These are phyloP conservation scores for Stevia rebaudiana DNA, from an alignment of 140 eudicot genomes.

Conservation along the genomic window DNA sequence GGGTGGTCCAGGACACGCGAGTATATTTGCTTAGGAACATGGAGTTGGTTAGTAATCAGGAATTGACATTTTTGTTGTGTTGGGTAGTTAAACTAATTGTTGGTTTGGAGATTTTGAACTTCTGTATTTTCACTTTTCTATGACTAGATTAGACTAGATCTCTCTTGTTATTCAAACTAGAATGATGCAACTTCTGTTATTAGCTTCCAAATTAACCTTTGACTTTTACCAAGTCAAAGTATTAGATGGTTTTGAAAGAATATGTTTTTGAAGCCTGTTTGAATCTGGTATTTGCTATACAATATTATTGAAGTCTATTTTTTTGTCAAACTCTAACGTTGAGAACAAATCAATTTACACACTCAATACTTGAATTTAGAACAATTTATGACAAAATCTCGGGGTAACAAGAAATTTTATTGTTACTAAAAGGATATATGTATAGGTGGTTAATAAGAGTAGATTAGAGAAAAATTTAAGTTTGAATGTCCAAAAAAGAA, in stretches of 20 bases:
- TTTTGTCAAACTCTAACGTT: neutral
- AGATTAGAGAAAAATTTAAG: too few relatives aligned
- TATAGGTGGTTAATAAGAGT: too few relatives aligned
- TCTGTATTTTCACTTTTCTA: neutral
- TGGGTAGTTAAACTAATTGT: neutral
- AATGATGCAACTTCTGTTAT: neutral
- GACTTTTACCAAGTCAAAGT: neutral
- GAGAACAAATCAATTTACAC: neutral
- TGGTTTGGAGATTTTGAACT: slow-evolving; percentile 2
- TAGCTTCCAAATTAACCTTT: neutral
- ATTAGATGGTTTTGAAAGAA: neutral
- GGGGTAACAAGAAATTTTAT: too few relatives aligned
- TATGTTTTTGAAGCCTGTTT: neutral
- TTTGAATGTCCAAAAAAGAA: too few relatives aligned
- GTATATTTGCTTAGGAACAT: slow-evolving; percentile 8
- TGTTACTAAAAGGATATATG: too few relatives aligned
- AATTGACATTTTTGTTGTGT: neutral
- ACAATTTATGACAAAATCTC: too few relatives aligned
- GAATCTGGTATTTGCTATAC: neutral
- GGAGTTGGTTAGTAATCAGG: neutral
- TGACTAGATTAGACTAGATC: neutral
- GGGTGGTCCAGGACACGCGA: neutral
- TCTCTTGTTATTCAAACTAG: too few relatives aligned
- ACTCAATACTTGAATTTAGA: neutral
- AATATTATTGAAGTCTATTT: too few relatives aligned